Conservation (phyloP, 2,329 filamentous ascomycete species). For the Aspergillus terreus region DNA sequence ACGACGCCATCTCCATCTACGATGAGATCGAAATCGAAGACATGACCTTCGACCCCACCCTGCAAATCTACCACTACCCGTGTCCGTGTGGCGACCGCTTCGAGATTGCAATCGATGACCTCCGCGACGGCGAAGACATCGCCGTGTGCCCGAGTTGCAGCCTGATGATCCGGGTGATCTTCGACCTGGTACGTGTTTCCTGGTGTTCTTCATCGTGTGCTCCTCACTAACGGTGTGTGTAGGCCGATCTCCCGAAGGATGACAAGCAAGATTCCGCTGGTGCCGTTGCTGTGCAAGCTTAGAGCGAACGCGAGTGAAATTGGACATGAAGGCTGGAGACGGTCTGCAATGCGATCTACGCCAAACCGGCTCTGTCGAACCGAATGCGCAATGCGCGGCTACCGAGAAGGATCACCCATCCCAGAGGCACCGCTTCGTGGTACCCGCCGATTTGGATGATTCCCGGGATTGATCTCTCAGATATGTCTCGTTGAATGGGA, state of each 20-base stretch:
- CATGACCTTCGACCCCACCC: conserved; percentile 80
- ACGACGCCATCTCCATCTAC: conserved; percentile 72
- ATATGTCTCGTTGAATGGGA: background rate
- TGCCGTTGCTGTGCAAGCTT: conserved; percentile 39
- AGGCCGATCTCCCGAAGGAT: conserved; percentile 52
- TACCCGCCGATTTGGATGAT: too few relatives aligned
- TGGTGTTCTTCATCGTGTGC: conserved; percentile 4
- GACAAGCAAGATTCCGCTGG: conserved; percentile 28
- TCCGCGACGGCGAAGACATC: conserved; percentile 86
- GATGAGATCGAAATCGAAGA: conserved; percentile 99
- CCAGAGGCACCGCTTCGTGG: too few relatives aligned
- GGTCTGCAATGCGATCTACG: too few relatives aligned
- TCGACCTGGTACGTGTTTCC: conserved; percentile 64
- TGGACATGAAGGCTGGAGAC: background rate
- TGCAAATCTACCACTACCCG: conserved; percentile 91
- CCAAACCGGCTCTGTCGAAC: too few relatives aligned
- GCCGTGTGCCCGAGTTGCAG: conserved; percentile 98
- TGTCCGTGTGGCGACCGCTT: conserved; percentile 97
- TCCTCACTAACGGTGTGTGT: conserved; percentile 7
- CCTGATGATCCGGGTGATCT: conserved; percentile 93
- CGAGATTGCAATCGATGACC: conserved; percentile 79
- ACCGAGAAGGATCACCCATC: background rate
- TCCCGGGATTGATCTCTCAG: background rate
- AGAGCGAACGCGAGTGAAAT: conserved; percentile 12
- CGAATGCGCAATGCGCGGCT: background rate